Conservation (phyloP, 768 basidiomycete species). For the Suillus alpinus region DNA sequence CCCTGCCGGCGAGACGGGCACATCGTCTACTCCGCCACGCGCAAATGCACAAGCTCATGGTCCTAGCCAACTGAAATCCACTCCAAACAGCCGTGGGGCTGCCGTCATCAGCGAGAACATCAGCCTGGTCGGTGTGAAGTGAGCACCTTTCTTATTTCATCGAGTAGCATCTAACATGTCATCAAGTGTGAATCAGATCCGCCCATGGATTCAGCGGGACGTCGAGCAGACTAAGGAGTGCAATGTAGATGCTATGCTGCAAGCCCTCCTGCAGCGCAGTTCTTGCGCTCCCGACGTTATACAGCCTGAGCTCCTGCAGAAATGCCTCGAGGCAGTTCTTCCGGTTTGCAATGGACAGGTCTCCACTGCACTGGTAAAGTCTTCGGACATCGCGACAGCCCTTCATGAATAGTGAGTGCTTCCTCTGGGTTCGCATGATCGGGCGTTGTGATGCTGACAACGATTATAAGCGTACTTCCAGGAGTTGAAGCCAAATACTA, state of each 20-base stretch:
- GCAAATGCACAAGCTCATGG: too few relatives aligned
- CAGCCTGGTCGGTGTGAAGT: not conserved
- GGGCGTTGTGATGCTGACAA: not conserved
- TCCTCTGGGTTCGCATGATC: too few relatives aligned
- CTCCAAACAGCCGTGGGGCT: not conserved
- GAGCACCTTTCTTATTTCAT: not conserved
- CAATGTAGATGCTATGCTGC: not conserved
- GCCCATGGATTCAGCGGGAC: not conserved
- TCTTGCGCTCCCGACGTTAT: not conserved
- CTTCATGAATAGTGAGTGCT: too few relatives aligned
- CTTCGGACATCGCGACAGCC: too few relatives aligned
- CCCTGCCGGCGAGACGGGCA: not conserved
- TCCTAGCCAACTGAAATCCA: too few relatives aligned
- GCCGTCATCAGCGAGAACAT: not conserved
- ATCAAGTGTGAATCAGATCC: not conserved
- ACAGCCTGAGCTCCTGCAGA: not conserved
- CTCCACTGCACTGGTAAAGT: too few relatives aligned
- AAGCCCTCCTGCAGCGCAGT: not conserved
- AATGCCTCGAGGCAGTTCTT: not conserved
- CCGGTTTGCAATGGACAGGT: too few relatives aligned
- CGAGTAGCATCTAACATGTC: not conserved
- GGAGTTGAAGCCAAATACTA: not conserved
- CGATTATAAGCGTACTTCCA: too few relatives aligned
- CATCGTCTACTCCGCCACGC: not conserved
- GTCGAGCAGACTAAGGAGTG: not conserved